Base-by-base conservation (phyloP, 2,329 filamentous ascomycete species). In the Hypomyces perniciosus region DNA sequence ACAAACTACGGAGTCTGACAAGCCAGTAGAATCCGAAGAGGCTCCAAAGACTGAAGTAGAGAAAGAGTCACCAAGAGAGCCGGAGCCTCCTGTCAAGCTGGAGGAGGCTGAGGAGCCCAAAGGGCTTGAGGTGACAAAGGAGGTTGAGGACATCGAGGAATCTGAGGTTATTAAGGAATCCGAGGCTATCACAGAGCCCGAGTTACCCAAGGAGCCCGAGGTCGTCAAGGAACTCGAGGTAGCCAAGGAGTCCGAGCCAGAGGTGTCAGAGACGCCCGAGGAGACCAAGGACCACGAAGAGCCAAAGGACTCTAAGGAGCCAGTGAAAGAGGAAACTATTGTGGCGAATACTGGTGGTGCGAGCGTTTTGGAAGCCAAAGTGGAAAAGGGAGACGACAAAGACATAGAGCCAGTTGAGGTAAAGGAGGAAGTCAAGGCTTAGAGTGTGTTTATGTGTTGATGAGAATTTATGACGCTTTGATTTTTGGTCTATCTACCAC, bases 301-400 rank as follows among this genome's bases (percentile, higher is more conserved):
- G 27, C 42, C 42, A 10, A 41, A 27, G 4, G 44, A 31, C 8
- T 10, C 29, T 9, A 33, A 50, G 31, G 52, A 53, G 27, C 44
- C 51, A 12, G 50, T 44, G 3, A 44, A 47, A 50, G 54, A 59
- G 20, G 69, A 73, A 61, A 69, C 69, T 0, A 60, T 73, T 13
- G 70, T 62, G 27, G 61, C 67, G 8, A 73, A 75, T 54, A 69
- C 62, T 46, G 73, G 72, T 6, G 73, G 73, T 2, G 73, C 75
- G 60, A 66, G 68, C 31, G 62, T 76, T n/a, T 56, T 73, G 8
- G 65, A 70, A 52, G 67, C 69, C 3, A 62, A 63, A 27, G 54
- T 75, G 9, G 59, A 68, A 47, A 66, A 69, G 57, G 62, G 64
- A 39, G 61, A 65, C 45, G 65, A 62, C 30, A 52, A 62, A 13